Evolutionary conservation across 202 grass and related monocot species (phyloP).

Genomic region (Brachypodium distachyon): DNA sequence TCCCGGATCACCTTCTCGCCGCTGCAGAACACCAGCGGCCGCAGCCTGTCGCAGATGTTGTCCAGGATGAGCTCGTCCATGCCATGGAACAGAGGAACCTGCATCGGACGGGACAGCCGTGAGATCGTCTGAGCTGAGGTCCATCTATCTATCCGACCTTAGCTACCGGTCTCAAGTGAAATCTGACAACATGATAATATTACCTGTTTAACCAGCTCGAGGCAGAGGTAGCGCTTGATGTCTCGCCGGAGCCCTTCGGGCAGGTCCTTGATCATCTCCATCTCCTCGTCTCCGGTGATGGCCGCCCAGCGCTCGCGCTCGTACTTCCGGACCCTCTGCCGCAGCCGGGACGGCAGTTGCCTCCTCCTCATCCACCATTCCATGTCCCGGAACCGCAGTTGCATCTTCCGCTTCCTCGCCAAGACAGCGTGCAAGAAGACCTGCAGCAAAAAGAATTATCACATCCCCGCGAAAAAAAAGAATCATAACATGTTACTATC

Average conservation of each 20-base stretch:
- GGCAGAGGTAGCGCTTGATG: conserved; percentile 80
- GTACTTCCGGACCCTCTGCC: conserved; percentile 72
- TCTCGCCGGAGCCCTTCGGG: conserved; percentile 82
- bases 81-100: conserved; percentile 92
- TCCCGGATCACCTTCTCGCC: conserved; percentile 97
- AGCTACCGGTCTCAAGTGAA: too few species aligned
- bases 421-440: conserved; percentile 94
- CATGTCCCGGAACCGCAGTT: conserved; percentile 76
- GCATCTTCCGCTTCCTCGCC: conserved; percentile 90
- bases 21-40: conserved; percentile 77
- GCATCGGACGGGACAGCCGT: not conserved
- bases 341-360: conserved; percentile 71
- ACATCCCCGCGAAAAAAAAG: too few species aligned
- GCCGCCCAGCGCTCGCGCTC: conserved; percentile 79
- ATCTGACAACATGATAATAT: not conserved
- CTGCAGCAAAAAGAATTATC: conserved; percentile 9
- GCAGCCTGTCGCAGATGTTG: conserved; percentile 84
- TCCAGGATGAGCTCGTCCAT: conserved; percentile 94
- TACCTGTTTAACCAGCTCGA: conserved; percentile 85
- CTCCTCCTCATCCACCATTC: conserved; percentile 99
- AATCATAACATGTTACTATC: not conserved
- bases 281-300: conserved; percentile 82
- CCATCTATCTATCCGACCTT: too few species aligned
- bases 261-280: conserved; percentile 90
- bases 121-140: too few species aligned